These are phyloP conservation scores for Neopestalotiopsis clavispora DNA, from an alignment of 2,329 filamentous ascomycete species.

Conservation along the genomic window DNA sequence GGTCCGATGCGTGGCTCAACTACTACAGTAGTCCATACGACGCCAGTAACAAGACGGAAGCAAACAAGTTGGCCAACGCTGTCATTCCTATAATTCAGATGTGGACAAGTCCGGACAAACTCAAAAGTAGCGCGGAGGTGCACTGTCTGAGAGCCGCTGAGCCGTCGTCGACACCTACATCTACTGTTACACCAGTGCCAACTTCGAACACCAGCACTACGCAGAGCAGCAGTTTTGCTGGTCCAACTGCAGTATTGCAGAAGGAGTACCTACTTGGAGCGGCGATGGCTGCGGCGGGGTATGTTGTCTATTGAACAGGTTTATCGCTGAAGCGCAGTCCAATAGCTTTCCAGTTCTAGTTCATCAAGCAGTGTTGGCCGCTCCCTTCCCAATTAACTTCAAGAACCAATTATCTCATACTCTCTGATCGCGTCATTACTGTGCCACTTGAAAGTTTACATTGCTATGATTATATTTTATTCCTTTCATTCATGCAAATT, in stretches of 20 bases:
- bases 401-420: too few relatives aligned
- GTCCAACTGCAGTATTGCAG: background rate
- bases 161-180: background rate
- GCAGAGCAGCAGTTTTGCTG: background rate
- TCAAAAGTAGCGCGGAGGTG: background rate
- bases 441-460: too few relatives aligned
- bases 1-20: background rate
- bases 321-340: too few relatives aligned
- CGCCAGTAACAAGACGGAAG: background rate
- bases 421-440: too few relatives aligned
- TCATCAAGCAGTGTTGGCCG: too few relatives aligned
- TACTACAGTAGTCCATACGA: background rate
- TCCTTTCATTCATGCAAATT: too few relatives aligned
- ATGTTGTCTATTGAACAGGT: background rate
- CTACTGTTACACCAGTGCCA: background rate
- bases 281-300: background rate
- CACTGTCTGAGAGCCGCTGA: background rate
- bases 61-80: background rate
- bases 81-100: background rate
- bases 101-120: background rate
- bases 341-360: too few relatives aligned
- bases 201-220: background rate
- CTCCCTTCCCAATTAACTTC: too few relatives aligned
- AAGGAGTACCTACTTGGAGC: background rate
- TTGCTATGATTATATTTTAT: too few relatives aligned